Evolutionary conservation across 202 grass and related monocot genomes (phyloP), one percentile per base, ranked within the genome.

Genomic region (Setaria viridis): DNA sequence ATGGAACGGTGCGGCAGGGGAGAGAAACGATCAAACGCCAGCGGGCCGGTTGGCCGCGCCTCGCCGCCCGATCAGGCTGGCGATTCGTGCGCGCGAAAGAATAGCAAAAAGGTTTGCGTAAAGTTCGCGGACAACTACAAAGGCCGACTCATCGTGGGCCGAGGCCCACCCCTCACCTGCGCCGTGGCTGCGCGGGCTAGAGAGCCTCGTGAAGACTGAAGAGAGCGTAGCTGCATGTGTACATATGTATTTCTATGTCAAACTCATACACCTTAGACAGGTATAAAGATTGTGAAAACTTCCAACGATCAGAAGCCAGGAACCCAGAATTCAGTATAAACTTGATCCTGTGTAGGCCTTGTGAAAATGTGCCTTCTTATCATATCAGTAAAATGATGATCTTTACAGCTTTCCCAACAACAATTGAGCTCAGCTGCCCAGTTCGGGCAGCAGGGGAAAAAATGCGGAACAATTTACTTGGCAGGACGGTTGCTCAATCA

Each of bases 401-500:
- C 25, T 88, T 72, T 88, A 88, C 78, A 91, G 3, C 82, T 68
- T 66, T 77, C 85, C 56, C 57, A 50, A 71, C 45, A 76, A 76
- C 70, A 85, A 72, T 45, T 57, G 58, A 85, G 39, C 5, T 41
- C 5, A 41, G 37, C 7, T 76, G 51, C 70, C 70, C 70, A 32
- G 32, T 71, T 75, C 21, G 60, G 46, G 48, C 76, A 65, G 64
- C n/a, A 43, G 39, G 39, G 39, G 47, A 80, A 80, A 25, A 81
- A 72, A 34, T 49, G 39, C 20, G 14, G 16, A 83, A 82, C 73
- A 79, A 46, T 60, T 82, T 49, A 64, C 54, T 71, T 64, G 9
- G 54, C 80, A 92, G 84, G 64, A 67, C 30, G 51, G 87, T 73
- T 89, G 87, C 90, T 80, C 76, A 41, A 56, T 87, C 47, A 84